Percentiles rank a stretch among this genome's conserved stretches.
Conservation (phyloP, 2,329 filamentous ascomycete genomes). For the Corynespora cassiicola region DNA sequence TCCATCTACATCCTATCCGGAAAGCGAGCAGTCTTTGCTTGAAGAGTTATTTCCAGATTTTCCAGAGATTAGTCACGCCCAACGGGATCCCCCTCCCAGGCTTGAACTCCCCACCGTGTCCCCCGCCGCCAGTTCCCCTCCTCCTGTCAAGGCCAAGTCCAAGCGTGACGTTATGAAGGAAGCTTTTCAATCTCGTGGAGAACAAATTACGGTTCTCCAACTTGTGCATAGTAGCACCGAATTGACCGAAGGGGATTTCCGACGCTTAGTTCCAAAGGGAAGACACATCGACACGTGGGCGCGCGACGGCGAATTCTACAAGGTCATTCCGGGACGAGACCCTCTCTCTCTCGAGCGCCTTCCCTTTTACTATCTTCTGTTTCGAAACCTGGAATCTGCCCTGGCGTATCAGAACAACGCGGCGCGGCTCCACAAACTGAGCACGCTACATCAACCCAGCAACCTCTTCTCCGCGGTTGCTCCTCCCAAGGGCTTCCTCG, state of each 20-base stretch:
- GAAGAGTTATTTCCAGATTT: conserved; percentile 64
- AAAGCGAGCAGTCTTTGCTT: conserved; percentile 48
- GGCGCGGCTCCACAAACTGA: conserved; percentile 57
- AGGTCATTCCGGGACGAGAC: conserved; percentile 71
- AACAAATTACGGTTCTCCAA: conserved; percentile 56
- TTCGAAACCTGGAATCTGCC: conserved; percentile 66
- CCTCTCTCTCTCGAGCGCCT: conserved; percentile 67
- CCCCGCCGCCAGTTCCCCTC: conserved; percentile 10
- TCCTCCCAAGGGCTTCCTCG: conserved; percentile 49
- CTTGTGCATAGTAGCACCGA: conserved; percentile 58
- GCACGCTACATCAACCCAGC: conserved; percentile 51
- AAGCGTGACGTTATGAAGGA: conserved; percentile 26
- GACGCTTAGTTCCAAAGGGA: conserved; percentile 68
- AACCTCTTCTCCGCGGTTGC: conserved; percentile 52
- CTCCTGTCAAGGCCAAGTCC: conserved; percentile 17
- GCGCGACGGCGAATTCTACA: conserved; percentile 61
- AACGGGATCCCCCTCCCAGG: conserved; percentile 33
- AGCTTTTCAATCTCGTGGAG: conserved; percentile 27
- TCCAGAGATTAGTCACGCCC: conserved; percentile 30
- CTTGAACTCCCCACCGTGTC: conserved; percentile 35
- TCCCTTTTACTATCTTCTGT: conserved; percentile 74
- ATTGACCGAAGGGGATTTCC: conserved; percentile 73
- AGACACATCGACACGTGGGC: conserved; percentile 73
- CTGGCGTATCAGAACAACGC: conserved; percentile 66
- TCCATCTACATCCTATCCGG: too few species aligned